These are phyloP conservation scores for Boletus vermiculosoides DNA, from an alignment of 768 basidiomycete species.

Conservation along the genomic window DNA sequence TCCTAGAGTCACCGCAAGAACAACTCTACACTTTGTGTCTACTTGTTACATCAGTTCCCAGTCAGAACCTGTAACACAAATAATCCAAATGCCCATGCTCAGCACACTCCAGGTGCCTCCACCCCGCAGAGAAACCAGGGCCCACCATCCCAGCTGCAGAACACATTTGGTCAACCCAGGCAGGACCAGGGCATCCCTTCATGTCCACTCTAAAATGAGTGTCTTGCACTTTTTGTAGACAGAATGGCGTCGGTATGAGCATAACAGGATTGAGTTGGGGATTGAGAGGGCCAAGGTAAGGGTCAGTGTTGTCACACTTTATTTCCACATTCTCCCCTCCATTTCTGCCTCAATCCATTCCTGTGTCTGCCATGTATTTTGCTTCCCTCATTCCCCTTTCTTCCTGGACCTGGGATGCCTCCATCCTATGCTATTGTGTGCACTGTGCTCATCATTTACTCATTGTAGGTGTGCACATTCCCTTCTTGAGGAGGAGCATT, in stretches of 20 bases:
- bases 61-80: no score
- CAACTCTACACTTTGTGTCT: no score
- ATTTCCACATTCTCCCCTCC: background rate
- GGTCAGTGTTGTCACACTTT: slow-evolving; percentile 49
- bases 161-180: slow-evolving; percentile 51
- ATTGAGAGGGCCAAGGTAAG: slow-evolving; percentile 99
- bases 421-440: background rate
- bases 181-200: slow-evolving; percentile 61
- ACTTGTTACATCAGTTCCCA: no score
- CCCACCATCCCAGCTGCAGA: slow-evolving; percentile 54
- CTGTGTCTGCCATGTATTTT: background rate
- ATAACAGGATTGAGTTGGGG: slow-evolving; percentile 99
- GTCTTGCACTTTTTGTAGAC: slow-evolving; percentile 98
- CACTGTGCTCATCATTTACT: slow-evolving; percentile 15
- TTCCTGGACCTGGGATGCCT: background rate
- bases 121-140: slow-evolving; percentile 37
- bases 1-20: no score
- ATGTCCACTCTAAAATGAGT: slow-evolving; percentile 79
- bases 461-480: slow-evolving; percentile 85
- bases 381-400: background rate
- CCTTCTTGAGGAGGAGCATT: slow-evolving; percentile 92
- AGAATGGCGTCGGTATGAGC: slow-evolving; percentile 96
- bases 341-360: background rate
- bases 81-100: no score
- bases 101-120: no score